Percentiles rank a stretch among this genome's conserved stretches.
Conservation (phyloP, 371 early-diverging fungal genomes). For the Dinochytrium kinnereticum region DNA sequence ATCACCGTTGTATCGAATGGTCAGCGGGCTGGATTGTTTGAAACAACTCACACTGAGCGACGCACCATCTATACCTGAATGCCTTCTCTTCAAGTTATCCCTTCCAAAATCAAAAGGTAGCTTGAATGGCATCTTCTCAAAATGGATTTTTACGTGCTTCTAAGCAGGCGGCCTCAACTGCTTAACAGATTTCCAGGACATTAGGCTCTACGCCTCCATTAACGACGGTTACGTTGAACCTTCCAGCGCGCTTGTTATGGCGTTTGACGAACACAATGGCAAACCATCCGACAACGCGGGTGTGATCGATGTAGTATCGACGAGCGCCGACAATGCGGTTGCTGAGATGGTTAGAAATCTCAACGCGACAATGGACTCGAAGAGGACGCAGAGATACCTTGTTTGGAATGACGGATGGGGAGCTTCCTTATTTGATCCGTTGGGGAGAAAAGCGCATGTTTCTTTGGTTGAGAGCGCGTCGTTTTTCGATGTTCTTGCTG, state of each 20-base stretch:
- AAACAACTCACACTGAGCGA: slow-evolving; percentile 41
- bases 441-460: slow-evolving; percentile 43
- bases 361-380: neutral
- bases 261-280: neutral
- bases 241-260: slow-evolving; percentile 23
- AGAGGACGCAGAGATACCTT: neutral
- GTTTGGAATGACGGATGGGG: slow-evolving; percentile 21
- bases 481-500: slow-evolving; percentile 30
- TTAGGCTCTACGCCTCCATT: slow-evolving; percentile 33
- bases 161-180: slow-evolving; percentile 5
- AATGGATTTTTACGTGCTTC: too few species aligned
- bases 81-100: slow-evolving; percentile 37
- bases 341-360: neutral
- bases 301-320: neutral
- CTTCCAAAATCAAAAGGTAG: neutral
- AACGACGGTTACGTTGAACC: slow-evolving; percentile 45
- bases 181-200: slow-evolving; percentile 20
- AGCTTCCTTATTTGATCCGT: slow-evolving; percentile 21
- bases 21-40: slow-evolving; percentile 32
- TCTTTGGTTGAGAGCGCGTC: slow-evolving; percentile 40
- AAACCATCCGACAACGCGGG: neutral
- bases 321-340: neutral
- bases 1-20: slow-evolving; percentile 27
- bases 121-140: too few species aligned
- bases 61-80: slow-evolving; percentile 16